These are phyloP conservation scores for Ophiostoma pallidulum DNA, from an alignment of 2,329 filamentous ascomycete genomes.

Conservation along the genomic window DNA sequence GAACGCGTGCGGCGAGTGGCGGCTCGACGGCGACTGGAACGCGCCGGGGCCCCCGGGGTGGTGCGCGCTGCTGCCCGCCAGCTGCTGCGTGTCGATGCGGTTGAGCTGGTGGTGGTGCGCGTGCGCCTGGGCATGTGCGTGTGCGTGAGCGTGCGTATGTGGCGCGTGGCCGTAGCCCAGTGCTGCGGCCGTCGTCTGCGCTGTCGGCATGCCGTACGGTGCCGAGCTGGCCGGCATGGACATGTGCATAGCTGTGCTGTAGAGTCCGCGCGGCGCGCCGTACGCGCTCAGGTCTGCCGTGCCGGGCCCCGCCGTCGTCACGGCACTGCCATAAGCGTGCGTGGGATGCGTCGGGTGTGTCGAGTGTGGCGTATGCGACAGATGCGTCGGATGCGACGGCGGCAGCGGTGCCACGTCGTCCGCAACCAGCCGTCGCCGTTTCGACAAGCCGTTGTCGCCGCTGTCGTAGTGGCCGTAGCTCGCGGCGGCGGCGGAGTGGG, in stretches of 20 bases:
- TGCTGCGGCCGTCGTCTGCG: slow-evolving; percentile 1
- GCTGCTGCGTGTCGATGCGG: slow-evolving; percentile 14
- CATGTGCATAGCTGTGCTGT: slow-evolving; percentile 4
- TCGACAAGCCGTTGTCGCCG: slow-evolving; percentile 1
- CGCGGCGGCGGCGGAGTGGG: not conserved
- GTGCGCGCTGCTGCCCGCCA: not conserved
- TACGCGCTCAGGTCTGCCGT: slow-evolving; percentile 8
- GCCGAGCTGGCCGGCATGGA: slow-evolving; percentile 12
- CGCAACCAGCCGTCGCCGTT: slow-evolving; percentile 12
- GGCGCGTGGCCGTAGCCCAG: slow-evolving; percentile 4
- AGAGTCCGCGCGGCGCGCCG: slow-evolving; percentile 3
- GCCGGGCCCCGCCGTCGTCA: not conserved
- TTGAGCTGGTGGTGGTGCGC: slow-evolving; percentile 10
- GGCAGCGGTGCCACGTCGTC: slow-evolving; percentile 4
- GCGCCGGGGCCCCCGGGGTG: slow-evolving; percentile 2
- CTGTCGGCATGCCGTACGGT: slow-evolving; percentile 10
- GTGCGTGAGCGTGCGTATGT: not conserved
- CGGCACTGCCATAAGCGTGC: not conserved
- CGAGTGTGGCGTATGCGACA: too few species aligned
- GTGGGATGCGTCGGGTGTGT: too few species aligned
- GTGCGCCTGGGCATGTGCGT: not conserved
- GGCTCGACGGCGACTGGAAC: slow-evolving; percentile 13
- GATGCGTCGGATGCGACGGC: too few species aligned
- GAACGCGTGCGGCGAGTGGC: slow-evolving; percentile 14
- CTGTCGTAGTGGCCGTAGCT: slow-evolving; percentile 11